A percentile compares a stretch with the other conserved stretches of the same genome.
These are phyloP conservation scores for Colletotrichum limetticola DNA, from an alignment of 2,329 filamentous ascomycete species.

Conservation along the genomic window DNA sequence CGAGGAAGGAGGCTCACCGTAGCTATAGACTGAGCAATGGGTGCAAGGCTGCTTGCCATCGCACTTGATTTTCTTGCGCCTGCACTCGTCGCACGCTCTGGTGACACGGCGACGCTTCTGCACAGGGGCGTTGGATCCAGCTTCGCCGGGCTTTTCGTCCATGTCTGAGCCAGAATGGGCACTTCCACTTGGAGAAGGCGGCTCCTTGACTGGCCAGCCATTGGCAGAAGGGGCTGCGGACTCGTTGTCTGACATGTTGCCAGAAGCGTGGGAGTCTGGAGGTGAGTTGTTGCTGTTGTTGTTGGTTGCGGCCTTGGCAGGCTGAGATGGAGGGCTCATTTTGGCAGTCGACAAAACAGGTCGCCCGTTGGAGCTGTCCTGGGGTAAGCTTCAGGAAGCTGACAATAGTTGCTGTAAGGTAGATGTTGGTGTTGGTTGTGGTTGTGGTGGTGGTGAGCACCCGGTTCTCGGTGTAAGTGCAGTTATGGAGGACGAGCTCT, in stretches of 20 bases:
- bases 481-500: slow-evolving; percentile 32
- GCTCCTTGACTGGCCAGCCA: slow-evolving; percentile 48
- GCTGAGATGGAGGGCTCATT: slow-evolving; percentile 32
- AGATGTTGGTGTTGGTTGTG: neutral
- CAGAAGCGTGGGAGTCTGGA: slow-evolving; percentile 37
- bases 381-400: neutral
- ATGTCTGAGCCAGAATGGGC: slow-evolving; percentile 55
- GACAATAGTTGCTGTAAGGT: slow-evolving; percentile 14
- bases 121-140: slow-evolving; percentile 64
- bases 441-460: slow-evolving; percentile 16
- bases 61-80: slow-evolving; percentile 88
- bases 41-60: slow-evolving; percentile 91
- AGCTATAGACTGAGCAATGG: slow-evolving; percentile 98
- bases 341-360: slow-evolving; percentile 24
- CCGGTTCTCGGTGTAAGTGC: slow-evolving; percentile 35
- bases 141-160: slow-evolving; percentile 46
- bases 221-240: slow-evolving; percentile 47
- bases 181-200: slow-evolving; percentile 55
- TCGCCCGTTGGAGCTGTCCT: neutral
- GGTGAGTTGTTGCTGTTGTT: slow-evolving; percentile 22
- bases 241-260: slow-evolving; percentile 57
- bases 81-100: slow-evolving; percentile 83
- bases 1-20: slow-evolving; percentile 67
- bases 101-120: slow-evolving; percentile 84
- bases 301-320: slow-evolving; percentile 26